phyloP scores from a whole-genome alignment of 768 basidiomycete species.

The Leccinum subgranulosum region DNA sequence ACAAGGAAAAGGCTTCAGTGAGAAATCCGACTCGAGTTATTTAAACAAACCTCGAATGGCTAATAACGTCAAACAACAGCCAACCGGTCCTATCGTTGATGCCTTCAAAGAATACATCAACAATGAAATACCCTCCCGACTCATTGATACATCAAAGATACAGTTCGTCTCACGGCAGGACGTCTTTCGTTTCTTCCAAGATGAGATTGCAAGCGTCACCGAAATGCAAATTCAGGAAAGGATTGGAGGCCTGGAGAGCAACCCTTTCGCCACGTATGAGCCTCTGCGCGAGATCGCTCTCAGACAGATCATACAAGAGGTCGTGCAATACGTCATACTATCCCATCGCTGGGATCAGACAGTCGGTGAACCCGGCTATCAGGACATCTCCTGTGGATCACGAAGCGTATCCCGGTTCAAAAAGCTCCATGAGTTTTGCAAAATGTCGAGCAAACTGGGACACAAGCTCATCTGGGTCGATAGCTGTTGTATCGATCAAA shows the following conservation, averaged over 20 bases:
- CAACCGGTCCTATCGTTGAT: neutral
- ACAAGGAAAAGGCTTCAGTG: neutral
- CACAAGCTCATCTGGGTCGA: constrained; percentile 12
- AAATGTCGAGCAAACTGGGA: neutral
- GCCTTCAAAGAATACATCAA: constrained; percentile 10
- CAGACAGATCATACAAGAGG: constrained; percentile 12
- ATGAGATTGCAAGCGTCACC: neutral
- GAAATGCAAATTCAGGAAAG: constrained; percentile 3
- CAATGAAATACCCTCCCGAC: constrained; percentile 10
- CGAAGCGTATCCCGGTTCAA: neutral
- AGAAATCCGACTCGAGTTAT: neutral
- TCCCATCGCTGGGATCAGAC: constrained; percentile 13
- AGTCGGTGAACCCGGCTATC: constrained; percentile 8
- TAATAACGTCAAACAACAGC: neutral
- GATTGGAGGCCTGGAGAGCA: neutral
- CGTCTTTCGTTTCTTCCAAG: constrained; percentile 7
- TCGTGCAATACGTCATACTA: constrained; percentile 10
- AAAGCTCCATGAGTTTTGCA: constrained; percentile 6
- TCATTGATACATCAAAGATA: constrained; percentile 8
- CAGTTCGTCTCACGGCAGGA: constrained; percentile 3
- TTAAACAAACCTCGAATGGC: neutral
- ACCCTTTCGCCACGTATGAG: neutral
- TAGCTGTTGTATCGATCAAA: constrained; percentile 23
- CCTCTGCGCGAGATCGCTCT: constrained; percentile 1
- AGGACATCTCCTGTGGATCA: neutral